These are phyloP conservation scores for Mycena filopes DNA, from an alignment of 768 basidiomycete genomes.

Conservation along the genomic window DNA sequence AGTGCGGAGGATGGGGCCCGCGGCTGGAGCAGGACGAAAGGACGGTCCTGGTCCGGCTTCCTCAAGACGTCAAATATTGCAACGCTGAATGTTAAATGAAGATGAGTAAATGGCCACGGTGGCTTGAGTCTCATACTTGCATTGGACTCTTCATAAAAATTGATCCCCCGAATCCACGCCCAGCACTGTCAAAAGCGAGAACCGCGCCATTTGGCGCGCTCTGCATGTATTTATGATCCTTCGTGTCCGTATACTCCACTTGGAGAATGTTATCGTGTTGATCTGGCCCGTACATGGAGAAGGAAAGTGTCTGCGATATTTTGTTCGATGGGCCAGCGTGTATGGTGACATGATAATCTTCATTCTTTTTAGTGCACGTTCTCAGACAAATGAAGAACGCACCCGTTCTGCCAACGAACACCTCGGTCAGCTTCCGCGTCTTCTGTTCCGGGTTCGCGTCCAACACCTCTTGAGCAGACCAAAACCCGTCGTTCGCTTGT, in stretches of 20 bases:
- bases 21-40: conserved; percentile 88
- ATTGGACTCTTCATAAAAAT: conserved; percentile 40
- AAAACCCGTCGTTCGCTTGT: too few species aligned
- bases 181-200: conserved; percentile 70
- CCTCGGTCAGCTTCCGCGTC: conserved; percentile 51
- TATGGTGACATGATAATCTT: conserved; percentile 94
- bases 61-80: conserved; percentile 84
- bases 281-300: conserved; percentile 94
- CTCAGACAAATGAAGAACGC: conserved; percentile 25
- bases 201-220: conserved; percentile 82
- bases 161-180: neutral
- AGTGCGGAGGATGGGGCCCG: conserved; percentile 79
- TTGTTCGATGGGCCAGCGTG: conserved; percentile 61
- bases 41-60: conserved; percentile 37
- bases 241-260: conserved; percentile 75
- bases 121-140: conserved; percentile 57
- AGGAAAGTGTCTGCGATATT: conserved; percentile 82
- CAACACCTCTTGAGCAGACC: conserved; percentile 61
- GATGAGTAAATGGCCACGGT: neutral
- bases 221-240: conserved; percentile 85
- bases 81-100: conserved; percentile 60
- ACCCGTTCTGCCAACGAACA: conserved; percentile 64
- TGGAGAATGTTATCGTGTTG: conserved; percentile 83
- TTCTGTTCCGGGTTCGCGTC: conserved; percentile 69
- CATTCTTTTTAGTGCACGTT: conserved; percentile 10